These are phyloP conservation scores for Phragmites australis DNA, from an alignment of 176 grass and related monocot genomes.

Conservation along the genomic window DNA sequence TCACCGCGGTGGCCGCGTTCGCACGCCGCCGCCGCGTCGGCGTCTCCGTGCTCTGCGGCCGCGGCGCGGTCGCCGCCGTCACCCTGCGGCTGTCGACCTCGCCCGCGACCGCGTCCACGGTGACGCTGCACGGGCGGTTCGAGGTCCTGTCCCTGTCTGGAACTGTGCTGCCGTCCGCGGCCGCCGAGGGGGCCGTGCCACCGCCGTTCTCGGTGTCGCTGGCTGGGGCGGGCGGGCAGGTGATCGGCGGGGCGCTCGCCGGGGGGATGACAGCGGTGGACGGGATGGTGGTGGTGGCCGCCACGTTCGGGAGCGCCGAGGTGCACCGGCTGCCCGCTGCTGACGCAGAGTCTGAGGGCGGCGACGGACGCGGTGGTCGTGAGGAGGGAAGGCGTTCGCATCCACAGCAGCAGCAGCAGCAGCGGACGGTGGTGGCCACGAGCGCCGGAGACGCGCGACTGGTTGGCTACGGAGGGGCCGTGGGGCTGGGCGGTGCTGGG, in stretches of 20 bases:
- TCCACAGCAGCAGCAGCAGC: not conserved
- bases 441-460: constrained; percentile 21
- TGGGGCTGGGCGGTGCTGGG: not conserved
- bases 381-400: not conserved
- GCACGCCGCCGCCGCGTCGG: constrained; percentile 54
- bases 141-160: constrained; percentile 73
- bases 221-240: constrained; percentile 58
- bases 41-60: constrained; percentile 77
- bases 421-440: not conserved
- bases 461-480: not conserved
- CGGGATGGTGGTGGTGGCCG: constrained; percentile 62
- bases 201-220: constrained; percentile 64
- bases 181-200: not conserved
- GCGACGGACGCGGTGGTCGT: not conserved
- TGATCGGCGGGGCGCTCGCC: constrained; percentile 75
- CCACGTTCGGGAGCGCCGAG: constrained; percentile 62
- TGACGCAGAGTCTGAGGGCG: constrained; percentile 21
- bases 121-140: constrained; percentile 68
- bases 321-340: constrained; percentile 52
- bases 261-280: constrained; percentile 61
- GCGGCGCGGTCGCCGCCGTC: constrained; percentile 56
- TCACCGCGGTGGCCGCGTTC: constrained; percentile 47
- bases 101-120: not conserved
- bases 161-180: constrained; percentile 37
- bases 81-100: constrained; percentile 54